Evolutionary conservation across 208 protist species (phyloP), one percentile per base, ranked within the genome.

Genomic region (Phytomonas serpens): DNA sequence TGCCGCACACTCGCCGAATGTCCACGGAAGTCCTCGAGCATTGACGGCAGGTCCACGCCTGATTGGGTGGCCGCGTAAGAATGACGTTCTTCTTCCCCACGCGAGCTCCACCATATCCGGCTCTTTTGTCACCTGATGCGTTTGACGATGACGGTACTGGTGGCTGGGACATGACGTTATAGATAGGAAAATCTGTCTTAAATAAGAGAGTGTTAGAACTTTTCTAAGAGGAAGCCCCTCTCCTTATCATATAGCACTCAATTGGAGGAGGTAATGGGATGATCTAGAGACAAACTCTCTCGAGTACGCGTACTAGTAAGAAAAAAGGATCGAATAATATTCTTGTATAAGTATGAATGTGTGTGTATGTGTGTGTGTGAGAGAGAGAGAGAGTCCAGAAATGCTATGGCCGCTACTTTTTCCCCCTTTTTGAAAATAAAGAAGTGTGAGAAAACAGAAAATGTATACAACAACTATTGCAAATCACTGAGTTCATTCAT

Each of bases 1-100:
- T 62, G 6, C 71, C 83, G 62, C 86, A 91, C 32, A 91, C 76
- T 38, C 76, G 68, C 2, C 86, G 86, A 29, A 85, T 81, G 33
- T 91, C 86, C 34, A 30, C 67, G 34, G 76, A 83, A 14, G 36
- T 65, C 29, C 73, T 42, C 4, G 72, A 62, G 67, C 86, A 91
- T 5, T 61, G 27, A 11, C 65, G 40, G 69, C 86, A 91, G 36
- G 51, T 77, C 77, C 79, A 91, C 27, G 40, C 67, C 33, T 71
- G 31, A 29, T 47, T 27, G 31, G 2, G 5, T 19, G 62, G 32
- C 13, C 29, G 32, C 27, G 47, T 57, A 57, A 57, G 16, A 23
- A 57, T 57, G 0, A 57, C 1, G 47, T 19, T 57, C 6, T 11
- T 27, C 23, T 57, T 23, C 16, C 47, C 47, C 47, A 5, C 19